A percentile compares a stretch with the other conserved stretches of the same genome.
Evolutionary conservation across 371 early-diverging fungal genomes (phyloP).

Genomic region (Mucor indicus): DNA sequence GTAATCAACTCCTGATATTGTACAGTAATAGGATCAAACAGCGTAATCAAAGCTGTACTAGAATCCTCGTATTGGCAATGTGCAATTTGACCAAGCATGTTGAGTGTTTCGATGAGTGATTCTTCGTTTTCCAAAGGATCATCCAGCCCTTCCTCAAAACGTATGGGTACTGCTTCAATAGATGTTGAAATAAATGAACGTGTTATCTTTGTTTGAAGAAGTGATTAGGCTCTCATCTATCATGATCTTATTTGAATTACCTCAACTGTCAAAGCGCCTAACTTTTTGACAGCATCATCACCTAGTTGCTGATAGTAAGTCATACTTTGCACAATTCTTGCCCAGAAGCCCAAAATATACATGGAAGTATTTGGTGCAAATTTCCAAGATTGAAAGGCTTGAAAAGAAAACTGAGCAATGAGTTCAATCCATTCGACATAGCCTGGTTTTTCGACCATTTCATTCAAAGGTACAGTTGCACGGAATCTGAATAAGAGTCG

Average conservation of each 20-base stretch:
- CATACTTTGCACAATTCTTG: constrained; percentile 68
- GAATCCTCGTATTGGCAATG: constrained; percentile 72
- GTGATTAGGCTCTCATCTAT: no score
- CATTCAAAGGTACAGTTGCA: constrained; percentile 76
- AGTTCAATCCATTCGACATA: constrained; percentile 73
- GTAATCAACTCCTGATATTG: constrained; percentile 59
- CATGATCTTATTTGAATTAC: no score
- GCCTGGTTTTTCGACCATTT: constrained; percentile 68
- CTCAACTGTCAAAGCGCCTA: constrained; percentile 38
- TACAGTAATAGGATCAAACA: constrained; percentile 64
- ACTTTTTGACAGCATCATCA: constrained; percentile 43
- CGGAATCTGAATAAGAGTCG: constrained; percentile 81
- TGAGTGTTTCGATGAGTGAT: constrained; percentile 62
- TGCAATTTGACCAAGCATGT: constrained; percentile 71
- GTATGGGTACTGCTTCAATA: constrained; percentile 54
- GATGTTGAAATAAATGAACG: constrained; percentile 54
- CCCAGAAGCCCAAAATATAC: constrained; percentile 87
- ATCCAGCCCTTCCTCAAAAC: constrained; percentile 62
- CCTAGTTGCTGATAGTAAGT: constrained; percentile 48
- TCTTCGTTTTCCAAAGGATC: constrained; percentile 79
- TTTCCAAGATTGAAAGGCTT: constrained; percentile 75
- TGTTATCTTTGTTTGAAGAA: constrained; percentile 39
- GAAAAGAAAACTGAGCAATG: constrained; percentile 72
- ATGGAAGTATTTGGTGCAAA: constrained; percentile 59
- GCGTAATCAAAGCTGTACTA: constrained; percentile 50